Percentiles rank a stretch among this genome's conserved stretches.
Conservation (phyloP, 176 grass and related monocot species). For the Cenchrus fungigraminus region DNA sequence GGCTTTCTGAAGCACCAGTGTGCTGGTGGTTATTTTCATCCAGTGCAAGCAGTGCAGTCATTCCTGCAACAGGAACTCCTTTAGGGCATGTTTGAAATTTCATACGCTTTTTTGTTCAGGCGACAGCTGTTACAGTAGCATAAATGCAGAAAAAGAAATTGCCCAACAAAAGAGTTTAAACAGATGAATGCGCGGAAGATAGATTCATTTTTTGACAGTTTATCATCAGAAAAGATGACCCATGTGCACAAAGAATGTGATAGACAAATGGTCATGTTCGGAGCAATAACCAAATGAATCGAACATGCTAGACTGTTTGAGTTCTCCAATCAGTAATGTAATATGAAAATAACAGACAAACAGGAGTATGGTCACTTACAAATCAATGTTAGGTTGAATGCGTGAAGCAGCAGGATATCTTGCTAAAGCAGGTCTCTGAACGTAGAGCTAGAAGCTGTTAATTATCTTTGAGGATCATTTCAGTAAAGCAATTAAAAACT, state of each 20-base stretch:
- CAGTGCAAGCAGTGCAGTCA: conserved; percentile 79
- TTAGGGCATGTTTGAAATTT: neutral
- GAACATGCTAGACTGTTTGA: conserved; percentile 21
- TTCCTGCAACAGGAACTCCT: conserved; percentile 49
- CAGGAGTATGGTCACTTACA: conserved; percentile 56
- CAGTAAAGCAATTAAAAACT: conserved; percentile 39
- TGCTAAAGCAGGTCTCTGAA: conserved; percentile 34
- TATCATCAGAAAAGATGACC: conserved; percentile 32
- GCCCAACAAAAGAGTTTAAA: conserved; percentile 23
- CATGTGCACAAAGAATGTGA: neutral
- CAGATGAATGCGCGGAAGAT: conserved; percentile 27
- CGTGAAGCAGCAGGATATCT: conserved; percentile 40
- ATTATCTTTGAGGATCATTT: conserved; percentile 31
- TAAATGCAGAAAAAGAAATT: conserved; percentile 23
- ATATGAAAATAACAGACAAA: neutral
- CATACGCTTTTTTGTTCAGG: neutral
- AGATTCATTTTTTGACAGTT: conserved; percentile 13
- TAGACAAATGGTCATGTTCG: conserved; percentile 4
- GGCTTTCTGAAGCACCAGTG: conserved; percentile 78
- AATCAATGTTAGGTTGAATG: conserved; percentile 61
- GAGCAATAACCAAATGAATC: conserved; percentile 27
- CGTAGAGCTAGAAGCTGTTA: conserved; percentile 35
- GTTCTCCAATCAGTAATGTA: conserved; percentile 19
- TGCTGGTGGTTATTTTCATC: conserved; percentile 95
- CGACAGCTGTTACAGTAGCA: neutral